Base-by-base conservation (phyloP, 495 filamentous ascomycete species). In the Delitschia confertaspora region DNA sequence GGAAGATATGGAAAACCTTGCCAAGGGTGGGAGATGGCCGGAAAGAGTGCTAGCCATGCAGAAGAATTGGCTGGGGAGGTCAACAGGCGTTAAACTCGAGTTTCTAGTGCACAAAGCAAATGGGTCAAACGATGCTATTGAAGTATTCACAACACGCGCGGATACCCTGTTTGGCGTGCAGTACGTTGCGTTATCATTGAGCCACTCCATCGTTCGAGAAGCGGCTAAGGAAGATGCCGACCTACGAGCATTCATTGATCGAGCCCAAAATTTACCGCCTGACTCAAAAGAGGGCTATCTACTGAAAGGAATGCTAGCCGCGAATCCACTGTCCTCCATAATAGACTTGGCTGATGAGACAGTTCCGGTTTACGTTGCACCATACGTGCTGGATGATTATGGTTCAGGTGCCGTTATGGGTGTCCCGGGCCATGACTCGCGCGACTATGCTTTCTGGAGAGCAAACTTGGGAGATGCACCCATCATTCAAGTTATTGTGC, bases 321-420 rank as follows among this genome's bases (percentile, higher is more conserved):
- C 66, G 11, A 86, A 85, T 55, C 86, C 86, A 2, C 50, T 88
- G 11, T 56, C 53, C 4, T 19, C 14, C 3, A 60, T 72, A 3
- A 74, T 75, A 38, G 69, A 77, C 27, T 65, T 69, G 6, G 62
- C 67, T 3, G 60, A 67, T 26, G 60, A 75, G 6, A 65, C 71
- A 34, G 59, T 93, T 6, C 84, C 87, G 2, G 69, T 94, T 7
- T 94, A 82, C 53, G 80, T 79, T 7, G 82, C 87, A 3, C 80
- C 85, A 0, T 94, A 93, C 48, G 87, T 93, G n/a, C 66, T 89
- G 4, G 79, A 80, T 21, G 83, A 87, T 43, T 93, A 91, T 50
- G 87, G 85, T n/a, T 79, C 82, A 39, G 85, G 85, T 1, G 85
- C 85, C 4, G 82, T 94, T 4, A 94, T 94, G 87, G 87, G 86